Conservation (phyloP, 2,329 filamentous ascomycete genomes). For the Aspergillus fijiensis region DNA sequence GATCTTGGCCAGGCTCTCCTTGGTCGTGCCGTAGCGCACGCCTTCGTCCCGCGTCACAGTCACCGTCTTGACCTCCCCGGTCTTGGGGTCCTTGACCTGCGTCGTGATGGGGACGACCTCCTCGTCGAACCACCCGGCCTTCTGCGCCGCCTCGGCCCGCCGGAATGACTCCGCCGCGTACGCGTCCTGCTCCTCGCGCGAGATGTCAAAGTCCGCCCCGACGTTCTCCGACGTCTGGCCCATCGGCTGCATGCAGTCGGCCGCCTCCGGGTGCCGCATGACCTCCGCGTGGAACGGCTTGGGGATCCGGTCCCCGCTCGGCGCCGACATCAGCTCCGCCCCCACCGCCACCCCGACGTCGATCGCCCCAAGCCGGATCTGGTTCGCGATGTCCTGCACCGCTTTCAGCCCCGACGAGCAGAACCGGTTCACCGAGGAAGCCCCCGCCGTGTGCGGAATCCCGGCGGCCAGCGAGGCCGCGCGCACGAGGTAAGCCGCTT, state of each 20-base stretch:
- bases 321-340: conserved; percentile 78
- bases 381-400: conserved; percentile 88
- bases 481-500: conserved; percentile 87
- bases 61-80: conserved; percentile 72
- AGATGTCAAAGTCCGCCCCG: conserved; percentile 81
- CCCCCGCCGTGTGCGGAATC: conserved; percentile 84
- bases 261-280: conserved; percentile 70
- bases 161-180: conserved; percentile 86
- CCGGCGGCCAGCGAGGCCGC: conserved; percentile 86
- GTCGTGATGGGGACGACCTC: conserved; percentile 89
- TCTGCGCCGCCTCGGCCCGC: conserved; percentile 85
- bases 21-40: conserved; percentile 84
- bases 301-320: conserved; percentile 66
- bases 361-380: conserved; percentile 77
- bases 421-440: conserved; percentile 87
- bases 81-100: conserved; percentile 78
- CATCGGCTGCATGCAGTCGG: conserved; percentile 92
- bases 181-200: conserved; percentile 75
- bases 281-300: conserved; percentile 77
- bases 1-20: conserved; percentile 78
- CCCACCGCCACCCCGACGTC: conserved; percentile 84
- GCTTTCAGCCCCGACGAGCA: conserved; percentile 96
- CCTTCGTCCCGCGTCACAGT: conserved; percentile 86
- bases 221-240: conserved; percentile 98
- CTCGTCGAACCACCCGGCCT: conserved; percentile 85